These are phyloP conservation scores for Corniculantispora saksenae DNA, from an alignment of 2,329 filamentous ascomycete species.

Conservation along the genomic window DNA sequence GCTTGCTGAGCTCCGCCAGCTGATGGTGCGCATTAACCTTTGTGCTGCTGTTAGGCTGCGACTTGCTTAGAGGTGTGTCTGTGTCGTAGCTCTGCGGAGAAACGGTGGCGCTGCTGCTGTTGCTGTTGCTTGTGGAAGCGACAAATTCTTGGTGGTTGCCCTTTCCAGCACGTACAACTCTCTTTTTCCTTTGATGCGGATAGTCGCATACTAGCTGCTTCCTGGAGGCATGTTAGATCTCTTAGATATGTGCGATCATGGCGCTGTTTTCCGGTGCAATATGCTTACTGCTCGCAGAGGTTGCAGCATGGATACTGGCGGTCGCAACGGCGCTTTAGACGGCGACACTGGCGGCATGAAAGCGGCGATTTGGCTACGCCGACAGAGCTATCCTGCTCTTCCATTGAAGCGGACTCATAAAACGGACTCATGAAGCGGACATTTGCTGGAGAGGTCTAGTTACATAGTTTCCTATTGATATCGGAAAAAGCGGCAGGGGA, in stretches of 20 bases:
- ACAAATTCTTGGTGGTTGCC: not conserved
- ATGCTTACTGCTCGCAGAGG: conserved; percentile 16
- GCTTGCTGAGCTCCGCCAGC: not conserved
- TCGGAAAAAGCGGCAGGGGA: not conserved
- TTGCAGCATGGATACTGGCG: conserved; percentile 16
- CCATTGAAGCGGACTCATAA: not conserved
- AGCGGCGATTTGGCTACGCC: not conserved
- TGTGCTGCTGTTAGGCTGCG: not conserved
- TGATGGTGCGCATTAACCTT: not conserved
- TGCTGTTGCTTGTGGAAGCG: not conserved
- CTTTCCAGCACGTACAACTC: not conserved
- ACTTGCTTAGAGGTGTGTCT: not conserved
- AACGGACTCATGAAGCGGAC: not conserved
- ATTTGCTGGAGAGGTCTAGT: not conserved
- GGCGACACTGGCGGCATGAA: conserved; percentile 16
- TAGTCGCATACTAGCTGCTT: conserved; percentile 18
- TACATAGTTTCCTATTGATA: no score
- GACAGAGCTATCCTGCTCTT: not conserved
- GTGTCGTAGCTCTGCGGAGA: not conserved
- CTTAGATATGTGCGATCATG: not conserved
- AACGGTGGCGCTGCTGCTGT: no score
- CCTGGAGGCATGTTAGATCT: not conserved
- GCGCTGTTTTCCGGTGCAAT: not conserved
- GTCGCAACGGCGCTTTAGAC: conserved; percentile 20
- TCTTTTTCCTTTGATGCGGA: conserved; percentile 18